A percentile compares a stretch with the other conserved stretches of the same genome.
Evolutionary conservation across 192 early-diverging fungal species (phyloP).

Genomic region (Podila epigama): DNA sequence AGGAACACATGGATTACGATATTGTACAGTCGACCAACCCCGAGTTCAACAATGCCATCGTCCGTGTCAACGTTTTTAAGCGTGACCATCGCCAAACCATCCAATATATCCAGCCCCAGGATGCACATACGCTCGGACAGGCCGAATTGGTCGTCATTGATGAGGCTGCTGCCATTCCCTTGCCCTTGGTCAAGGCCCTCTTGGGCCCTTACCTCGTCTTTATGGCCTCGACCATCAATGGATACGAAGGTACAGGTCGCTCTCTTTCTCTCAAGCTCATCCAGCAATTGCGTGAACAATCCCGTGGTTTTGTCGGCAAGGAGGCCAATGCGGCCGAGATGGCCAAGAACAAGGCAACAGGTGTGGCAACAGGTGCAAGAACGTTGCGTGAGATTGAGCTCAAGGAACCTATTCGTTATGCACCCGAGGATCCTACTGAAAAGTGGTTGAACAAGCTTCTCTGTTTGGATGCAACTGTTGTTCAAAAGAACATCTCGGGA

Average conservation of each 20-base stretch:
- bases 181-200: constrained; percentile 89
- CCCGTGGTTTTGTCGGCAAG: constrained; percentile 70
- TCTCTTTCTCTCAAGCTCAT: constrained; percentile 96
- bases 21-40: constrained; percentile 98
- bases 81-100: constrained; percentile 97
- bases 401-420: constrained; percentile 96
- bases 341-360: constrained; percentile 46
- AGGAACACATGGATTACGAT: constrained; percentile 99
- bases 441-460: constrained; percentile 95
- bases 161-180: constrained; percentile 98
- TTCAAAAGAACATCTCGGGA: constrained; percentile 76
- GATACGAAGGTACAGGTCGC: constrained; percentile 98
- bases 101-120: constrained; percentile 97
- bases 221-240: constrained; percentile 99
- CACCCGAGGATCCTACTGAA: constrained; percentile 85
- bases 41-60: constrained; percentile 94
- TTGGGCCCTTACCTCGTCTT: constrained; percentile 97
- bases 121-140: constrained; percentile 91
- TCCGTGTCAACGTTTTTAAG: constrained; percentile 92
- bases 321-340: constrained; percentile 54
- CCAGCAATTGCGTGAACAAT: constrained; percentile 94
- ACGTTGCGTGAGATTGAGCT: constrained; percentile 90
- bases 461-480: constrained; percentile 88
- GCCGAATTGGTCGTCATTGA: constrained; percentile 98
- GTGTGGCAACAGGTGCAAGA: constrained; percentile 62